Evolutionary conservation across 805 yeast genomes (phyloP), one percentile per base, ranked within the genome.

Genomic region (Lipomyces sp.): DNA sequence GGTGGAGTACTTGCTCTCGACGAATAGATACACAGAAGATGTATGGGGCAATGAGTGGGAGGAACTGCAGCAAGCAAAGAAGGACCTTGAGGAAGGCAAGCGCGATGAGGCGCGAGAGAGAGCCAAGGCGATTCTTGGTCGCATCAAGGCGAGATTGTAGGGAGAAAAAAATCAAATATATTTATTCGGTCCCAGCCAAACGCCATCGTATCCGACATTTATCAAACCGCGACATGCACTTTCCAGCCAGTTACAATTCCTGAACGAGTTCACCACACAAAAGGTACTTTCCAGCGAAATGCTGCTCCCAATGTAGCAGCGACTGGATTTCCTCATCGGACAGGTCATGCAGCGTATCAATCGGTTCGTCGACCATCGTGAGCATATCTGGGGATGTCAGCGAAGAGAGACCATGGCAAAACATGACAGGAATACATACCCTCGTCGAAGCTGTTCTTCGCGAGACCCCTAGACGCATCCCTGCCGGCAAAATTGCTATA

Each of bases 271-370:
- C 75, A 1, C 98, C 98, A 35, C 89, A 85, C 21, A 80, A 73
- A 1, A 85, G 81, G 65, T 93, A 93, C 72, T 93, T 93, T 60
- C 78, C 79, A 45, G 75, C 81, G 64, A 93, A 91, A 68, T 84
- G 88, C 35, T 76, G 79, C 56, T 80, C 87, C 98, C 98, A 93
- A 40, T 83, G 85, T 56, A 84, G 78, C 60, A 95, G 72, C 3
- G 91, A 76, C 49, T 80, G 83, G 37, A 59, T 58, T 60, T 93
- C 96, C 8, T 74, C 75, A 5, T 69, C 71, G 0, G 74, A 69
- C 59, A 93, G 75, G 56, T 81, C 91, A 0, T 68, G 63, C 51
- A 93, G 74, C 4, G 71, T 70, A 63, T 93, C 98, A 52, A 93
- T 77, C 4, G 95, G 95, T 63, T 84, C 74, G 55, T 82, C 86